Evolutionary conservation across 2,329 filamentous ascomycete species (phyloP).

Genomic region (Curvularia sp.): DNA sequence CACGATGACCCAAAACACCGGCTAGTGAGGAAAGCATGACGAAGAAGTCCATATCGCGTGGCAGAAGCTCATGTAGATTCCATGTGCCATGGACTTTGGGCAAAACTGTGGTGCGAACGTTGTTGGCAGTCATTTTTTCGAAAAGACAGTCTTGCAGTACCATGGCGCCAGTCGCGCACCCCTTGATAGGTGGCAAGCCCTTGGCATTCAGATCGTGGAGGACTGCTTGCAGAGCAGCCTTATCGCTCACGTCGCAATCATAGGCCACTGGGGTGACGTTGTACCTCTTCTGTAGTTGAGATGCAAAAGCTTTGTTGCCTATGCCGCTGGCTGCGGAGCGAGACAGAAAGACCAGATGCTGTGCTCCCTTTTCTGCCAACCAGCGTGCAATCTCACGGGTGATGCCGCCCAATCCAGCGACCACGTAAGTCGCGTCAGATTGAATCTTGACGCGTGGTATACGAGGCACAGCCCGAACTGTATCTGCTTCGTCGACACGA

Average conservation of each 20-base stretch:
- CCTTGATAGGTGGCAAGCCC: slow-evolving; percentile 34
- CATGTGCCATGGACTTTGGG: slow-evolving; percentile 47
- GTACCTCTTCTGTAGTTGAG: slow-evolving; percentile 9
- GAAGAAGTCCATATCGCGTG: slow-evolving; percentile 32
- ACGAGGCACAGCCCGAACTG: slow-evolving; percentile 10
- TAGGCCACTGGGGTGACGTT: slow-evolving; percentile 3
- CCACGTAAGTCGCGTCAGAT: slow-evolving; percentile 28
- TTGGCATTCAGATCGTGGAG: slow-evolving; percentile 5
- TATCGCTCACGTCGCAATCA: slow-evolving; percentile 7
- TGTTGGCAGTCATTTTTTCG: slow-evolving; percentile 20
- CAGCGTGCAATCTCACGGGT: slow-evolving; percentile 28
- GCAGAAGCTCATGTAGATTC: slow-evolving; percentile 32
- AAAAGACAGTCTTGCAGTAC: slow-evolving; percentile 26
- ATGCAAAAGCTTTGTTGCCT: slow-evolving; percentile 8
- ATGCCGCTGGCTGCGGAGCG: slow-evolving; percentile 14
- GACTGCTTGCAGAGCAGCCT: slow-evolving; percentile 6
- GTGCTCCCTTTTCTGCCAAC: slow-evolving; percentile 29
- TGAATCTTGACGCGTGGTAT: slow-evolving; percentile 9
- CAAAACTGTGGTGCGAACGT: slow-evolving; percentile 9
- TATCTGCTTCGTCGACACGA: slow-evolving; percentile 26
- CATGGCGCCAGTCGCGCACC: slow-evolving; percentile 40
- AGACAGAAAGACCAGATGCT: slow-evolving; percentile 30
- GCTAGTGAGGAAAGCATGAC: slow-evolving; percentile 29
- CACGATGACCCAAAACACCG: slow-evolving; percentile 27
- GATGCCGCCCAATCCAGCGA: slow-evolving; percentile 32